Base-by-base conservation (phyloP, 371 early-diverging fungal species). In the Apophysomyces trapeziformis region DNA sequence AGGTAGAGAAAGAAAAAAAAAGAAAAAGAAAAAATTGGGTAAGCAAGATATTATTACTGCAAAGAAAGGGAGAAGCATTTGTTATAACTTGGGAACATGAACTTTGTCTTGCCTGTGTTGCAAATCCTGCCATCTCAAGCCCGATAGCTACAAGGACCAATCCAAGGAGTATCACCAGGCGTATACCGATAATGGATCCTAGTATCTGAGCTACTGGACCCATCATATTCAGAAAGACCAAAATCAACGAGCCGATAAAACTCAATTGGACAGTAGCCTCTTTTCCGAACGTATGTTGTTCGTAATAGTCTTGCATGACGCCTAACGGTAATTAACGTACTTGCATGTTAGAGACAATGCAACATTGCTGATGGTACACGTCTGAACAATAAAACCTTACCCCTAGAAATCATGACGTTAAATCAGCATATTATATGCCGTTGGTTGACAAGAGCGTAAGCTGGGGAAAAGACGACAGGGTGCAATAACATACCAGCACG, bases 241-340 rank as follows among this genome's bases (percentile, higher is more conserved):
- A 68, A 12, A 75, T 68, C 18, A 80, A 60, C 4, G 72, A 73
- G 21, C 80, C 80, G 7, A 75, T 77, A 67, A 77, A 77, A 36
- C 76, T 77, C 0, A 80, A 66, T 41, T 80, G 61, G 7, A 77
- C 62, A 13, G 64, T 59, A 0, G 72, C 74, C 21, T 61, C 57
- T 44, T 66, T 43, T 12, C 50, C 13, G 67, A 77, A 77, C 13
- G 70, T 36, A 21, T 64, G 38, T 26, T 71, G 66, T 9, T 75
- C 61, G 62, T 62, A 72, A 8, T 72, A 65, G 35, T 58, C 68
- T 58, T 69, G 73, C 73, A 76, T 73, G 32, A 76, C 65, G 60
- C 73, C 73, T 67, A 46, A 54, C 60, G 21, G 37, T 18, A 32
- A 6, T 7, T 9, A 13, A 9, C 12, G 11, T 38, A 38, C 41